phyloP scores from a whole-genome alignment of 306 rosid genomes.

The Cucurbita ficifolia region DNA sequence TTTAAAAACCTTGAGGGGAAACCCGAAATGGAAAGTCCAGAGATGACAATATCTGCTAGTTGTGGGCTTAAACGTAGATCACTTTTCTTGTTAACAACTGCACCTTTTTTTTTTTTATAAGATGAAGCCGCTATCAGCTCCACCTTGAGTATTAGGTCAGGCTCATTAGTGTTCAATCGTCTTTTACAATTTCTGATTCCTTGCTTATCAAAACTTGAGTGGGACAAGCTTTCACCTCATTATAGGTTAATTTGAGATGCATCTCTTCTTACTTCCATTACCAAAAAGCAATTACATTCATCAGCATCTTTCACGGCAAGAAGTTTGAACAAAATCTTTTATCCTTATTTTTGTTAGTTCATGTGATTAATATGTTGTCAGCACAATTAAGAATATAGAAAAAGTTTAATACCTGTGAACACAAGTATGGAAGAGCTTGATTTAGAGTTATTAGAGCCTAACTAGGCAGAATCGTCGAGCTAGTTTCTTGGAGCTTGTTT shows the following conservation, averaged over 20 bases:
- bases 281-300: not conserved
- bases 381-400: not conserved
- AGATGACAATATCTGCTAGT: no score
- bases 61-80: no score
- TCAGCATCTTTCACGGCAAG: not conserved
- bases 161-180: not conserved
- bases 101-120: no score
- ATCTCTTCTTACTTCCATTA: not conserved
- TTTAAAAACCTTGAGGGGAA: no score
- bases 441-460: not conserved
- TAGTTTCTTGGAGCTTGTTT: not conserved
- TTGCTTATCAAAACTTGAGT: not conserved
- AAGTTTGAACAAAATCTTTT: not conserved
- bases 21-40: no score
- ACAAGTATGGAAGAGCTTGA: not conserved
- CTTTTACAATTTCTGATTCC: not conserved
- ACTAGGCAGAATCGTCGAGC: not conserved
- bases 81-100: no score
- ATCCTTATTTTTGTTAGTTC: not conserved
- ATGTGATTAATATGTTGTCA: not conserved
- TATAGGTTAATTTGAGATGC: not conserved
- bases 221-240: not conserved
- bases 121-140: no score
- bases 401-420: not conserved
- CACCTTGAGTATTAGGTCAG: not conserved